Percentiles rank a stretch among this genome's conserved stretches.
Evolutionary conservation across 2,329 filamentous ascomycete species (phyloP).

Genomic region (Ophiostoma populinum): DNA sequence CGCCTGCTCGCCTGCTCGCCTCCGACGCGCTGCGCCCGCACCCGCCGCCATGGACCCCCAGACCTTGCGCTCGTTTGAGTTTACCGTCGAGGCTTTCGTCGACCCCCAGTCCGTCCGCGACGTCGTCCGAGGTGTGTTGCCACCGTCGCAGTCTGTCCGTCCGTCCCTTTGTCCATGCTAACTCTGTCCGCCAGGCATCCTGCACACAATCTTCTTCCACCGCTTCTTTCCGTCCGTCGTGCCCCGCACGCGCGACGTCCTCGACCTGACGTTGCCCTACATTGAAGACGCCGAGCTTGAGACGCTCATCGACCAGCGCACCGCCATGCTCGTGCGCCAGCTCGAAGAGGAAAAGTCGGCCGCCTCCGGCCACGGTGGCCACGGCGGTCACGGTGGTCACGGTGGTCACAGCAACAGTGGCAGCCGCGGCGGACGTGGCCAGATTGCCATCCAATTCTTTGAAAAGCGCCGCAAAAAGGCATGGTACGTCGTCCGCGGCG

Average conservation of each 20-base stretch:
- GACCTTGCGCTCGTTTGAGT: conserved; percentile 53
- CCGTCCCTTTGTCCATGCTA: neutral
- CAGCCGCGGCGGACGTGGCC: conserved; percentile 39
- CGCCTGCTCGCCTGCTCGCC: too few species aligned
- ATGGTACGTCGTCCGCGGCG: conserved; percentile 47
- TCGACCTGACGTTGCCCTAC: conserved; percentile 77
- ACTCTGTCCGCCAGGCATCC: conserved; percentile 42
- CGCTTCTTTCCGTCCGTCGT: conserved; percentile 81
- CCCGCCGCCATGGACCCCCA: conserved; percentile 10
- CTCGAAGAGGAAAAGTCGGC: conserved; percentile 41
- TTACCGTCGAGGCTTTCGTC: conserved; percentile 84
- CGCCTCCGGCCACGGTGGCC: conserved; percentile 15
- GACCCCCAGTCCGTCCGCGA: conserved; percentile 82
- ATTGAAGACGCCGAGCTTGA: conserved; percentile 84
- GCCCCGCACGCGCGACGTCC: conserved; percentile 71
- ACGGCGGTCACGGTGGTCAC: too few species aligned
- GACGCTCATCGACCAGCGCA: conserved; percentile 81
- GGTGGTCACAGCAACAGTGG: conserved; percentile 18
- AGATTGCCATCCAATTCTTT: conserved; percentile 81
- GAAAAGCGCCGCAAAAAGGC: conserved; percentile 78
- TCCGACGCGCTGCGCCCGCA: neutral
- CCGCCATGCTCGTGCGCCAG: conserved; percentile 61
- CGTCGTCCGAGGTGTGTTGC: conserved; percentile 63
- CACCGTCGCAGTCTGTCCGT: conserved; percentile 1
- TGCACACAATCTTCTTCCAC: conserved; percentile 98